Evolutionary conservation across 768 basidiomycete genomes (phyloP).

Genomic region (Russula ochroleuca): DNA sequence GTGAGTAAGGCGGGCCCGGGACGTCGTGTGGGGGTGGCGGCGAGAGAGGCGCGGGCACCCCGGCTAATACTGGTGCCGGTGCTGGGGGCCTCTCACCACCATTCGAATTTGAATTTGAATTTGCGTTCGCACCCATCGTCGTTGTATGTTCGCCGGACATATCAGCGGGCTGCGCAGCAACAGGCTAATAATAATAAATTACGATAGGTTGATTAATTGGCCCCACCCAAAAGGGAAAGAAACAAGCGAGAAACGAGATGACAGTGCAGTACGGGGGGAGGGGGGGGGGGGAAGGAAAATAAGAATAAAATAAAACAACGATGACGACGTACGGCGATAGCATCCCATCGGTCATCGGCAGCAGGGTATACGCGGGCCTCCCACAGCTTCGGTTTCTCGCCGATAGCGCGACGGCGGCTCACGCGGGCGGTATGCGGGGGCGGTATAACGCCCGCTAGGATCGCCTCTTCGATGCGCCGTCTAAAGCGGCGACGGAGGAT

Average conservation of each 20-base stretch:
- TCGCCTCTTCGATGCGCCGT: slow-evolving; percentile 48
- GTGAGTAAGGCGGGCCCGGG: background rate
- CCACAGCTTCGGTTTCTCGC: slow-evolving; percentile 49
- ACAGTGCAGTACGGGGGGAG: background rate
- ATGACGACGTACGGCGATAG: slow-evolving; percentile 42
- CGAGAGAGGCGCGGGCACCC: background rate
- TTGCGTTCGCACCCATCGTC: background rate
- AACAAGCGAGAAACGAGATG: background rate
- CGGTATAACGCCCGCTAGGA: slow-evolving; percentile 48
- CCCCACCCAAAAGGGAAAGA: background rate
- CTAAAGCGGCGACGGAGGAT: slow-evolving; percentile 56
- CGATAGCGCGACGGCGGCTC: slow-evolving; percentile 40
- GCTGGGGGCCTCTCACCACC: background rate
- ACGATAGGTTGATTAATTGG: background rate
- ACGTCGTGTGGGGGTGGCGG: background rate
- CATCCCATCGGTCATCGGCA: slow-evolving; percentile 40
- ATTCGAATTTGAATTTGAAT: background rate
- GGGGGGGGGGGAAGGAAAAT: no score
- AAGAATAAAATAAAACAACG: no score
- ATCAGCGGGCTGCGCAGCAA: slow-evolving; percentile 11
- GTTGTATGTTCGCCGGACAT: background rate
- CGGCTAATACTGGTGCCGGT: no score
- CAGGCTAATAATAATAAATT: slow-evolving; percentile 16
- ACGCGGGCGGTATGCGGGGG: slow-evolving; percentile 34
- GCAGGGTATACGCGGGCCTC: slow-evolving; percentile 41